phyloP scores from a whole-genome alignment of 768 basidiomycete species.

The Paxillus rubicundulus region DNA sequence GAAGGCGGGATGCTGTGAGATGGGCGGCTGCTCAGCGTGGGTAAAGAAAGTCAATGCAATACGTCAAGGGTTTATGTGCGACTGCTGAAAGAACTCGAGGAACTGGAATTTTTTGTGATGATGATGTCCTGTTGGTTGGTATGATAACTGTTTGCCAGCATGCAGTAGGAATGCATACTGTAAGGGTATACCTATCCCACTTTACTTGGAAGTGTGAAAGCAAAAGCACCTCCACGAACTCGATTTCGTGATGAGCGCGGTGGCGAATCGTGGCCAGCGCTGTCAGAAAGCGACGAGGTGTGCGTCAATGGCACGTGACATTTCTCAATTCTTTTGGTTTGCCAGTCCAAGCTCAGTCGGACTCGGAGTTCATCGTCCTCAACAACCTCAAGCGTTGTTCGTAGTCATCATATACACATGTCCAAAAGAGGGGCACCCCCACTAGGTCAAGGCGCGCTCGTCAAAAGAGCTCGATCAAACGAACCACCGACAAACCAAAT shows the following conservation, averaged over 20 bases:
- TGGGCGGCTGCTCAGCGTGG: slow-evolving; percentile 45
- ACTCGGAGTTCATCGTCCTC: neutral
- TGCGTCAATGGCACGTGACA: neutral
- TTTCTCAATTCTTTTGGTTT: neutral
- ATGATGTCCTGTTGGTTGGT: no score
- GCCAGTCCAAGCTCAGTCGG: neutral
- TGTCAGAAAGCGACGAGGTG: no score
- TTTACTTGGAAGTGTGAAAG: no score
- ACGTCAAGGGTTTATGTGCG: no score
- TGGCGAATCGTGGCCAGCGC: no score
- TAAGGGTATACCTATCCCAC: no score
- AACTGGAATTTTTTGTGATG: neutral
- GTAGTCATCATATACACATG: slow-evolving; percentile 39
- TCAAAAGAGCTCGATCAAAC: slow-evolving; percentile 59
- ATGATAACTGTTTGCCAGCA: no score
- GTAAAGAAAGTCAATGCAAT: neutral
- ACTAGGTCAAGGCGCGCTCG: slow-evolving; percentile 47
- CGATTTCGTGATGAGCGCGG: no score
- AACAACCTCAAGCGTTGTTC: neutral
- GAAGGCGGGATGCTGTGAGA: slow-evolving; percentile 55
- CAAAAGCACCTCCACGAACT: no score
- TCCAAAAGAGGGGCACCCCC: slow-evolving; percentile 71
- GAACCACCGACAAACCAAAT: slow-evolving; percentile 63
- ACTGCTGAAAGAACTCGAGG: neutral
- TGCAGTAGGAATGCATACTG: no score